These are phyloP conservation scores for Euphorbia lathyris DNA, from an alignment of 345 rosid genomes.

Conservation along the genomic window DNA sequence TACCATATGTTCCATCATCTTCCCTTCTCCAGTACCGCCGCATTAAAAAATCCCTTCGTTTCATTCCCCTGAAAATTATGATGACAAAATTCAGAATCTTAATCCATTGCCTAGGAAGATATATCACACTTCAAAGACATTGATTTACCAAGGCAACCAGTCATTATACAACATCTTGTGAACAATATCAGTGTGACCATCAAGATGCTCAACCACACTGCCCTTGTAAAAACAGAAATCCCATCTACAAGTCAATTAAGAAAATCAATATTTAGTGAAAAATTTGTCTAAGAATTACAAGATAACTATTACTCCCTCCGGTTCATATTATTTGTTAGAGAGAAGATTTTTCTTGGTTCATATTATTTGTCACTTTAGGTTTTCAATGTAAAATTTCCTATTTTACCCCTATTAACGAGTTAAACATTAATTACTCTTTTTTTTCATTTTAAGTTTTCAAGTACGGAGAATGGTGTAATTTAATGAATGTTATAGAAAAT, in stretches of 20 bases:
- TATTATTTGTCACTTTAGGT: too few relatives aligned
- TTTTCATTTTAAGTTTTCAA: too few relatives aligned
- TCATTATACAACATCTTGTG: slow-evolving; percentile 81
- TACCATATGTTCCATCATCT: slow-evolving; percentile 96
- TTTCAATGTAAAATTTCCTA: too few relatives aligned
- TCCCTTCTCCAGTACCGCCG: slow-evolving; percentile 97
- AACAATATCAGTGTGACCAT: slow-evolving; percentile 90
- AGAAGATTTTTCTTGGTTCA: too few relatives aligned
- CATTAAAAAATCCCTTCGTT: slow-evolving; percentile 70
- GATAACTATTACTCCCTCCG: too few relatives aligned
- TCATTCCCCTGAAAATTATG: slow-evolving; percentile 69
- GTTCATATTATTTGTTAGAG: too few relatives aligned
- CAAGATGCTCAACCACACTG: slow-evolving; percentile 83
- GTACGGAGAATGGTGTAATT: too few relatives aligned
- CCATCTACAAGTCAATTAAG: slow-evolving; percentile 61
- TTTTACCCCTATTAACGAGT: too few relatives aligned
- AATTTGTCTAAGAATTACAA: not conserved
- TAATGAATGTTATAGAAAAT: too few relatives aligned
- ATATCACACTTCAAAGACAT: not conserved
- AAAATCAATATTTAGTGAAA: slow-evolving; percentile 9
- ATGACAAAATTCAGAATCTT: slow-evolving; percentile 13
- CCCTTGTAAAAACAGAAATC: slow-evolving; percentile 94
- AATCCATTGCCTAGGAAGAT: not conserved
- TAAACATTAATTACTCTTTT: too few relatives aligned
- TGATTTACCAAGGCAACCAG: slow-evolving; percentile 82